These are phyloP conservation scores for Pseudogymnoascus sp. DNA, from an alignment of 2,329 filamentous ascomycete genomes.

Conservation along the genomic window DNA sequence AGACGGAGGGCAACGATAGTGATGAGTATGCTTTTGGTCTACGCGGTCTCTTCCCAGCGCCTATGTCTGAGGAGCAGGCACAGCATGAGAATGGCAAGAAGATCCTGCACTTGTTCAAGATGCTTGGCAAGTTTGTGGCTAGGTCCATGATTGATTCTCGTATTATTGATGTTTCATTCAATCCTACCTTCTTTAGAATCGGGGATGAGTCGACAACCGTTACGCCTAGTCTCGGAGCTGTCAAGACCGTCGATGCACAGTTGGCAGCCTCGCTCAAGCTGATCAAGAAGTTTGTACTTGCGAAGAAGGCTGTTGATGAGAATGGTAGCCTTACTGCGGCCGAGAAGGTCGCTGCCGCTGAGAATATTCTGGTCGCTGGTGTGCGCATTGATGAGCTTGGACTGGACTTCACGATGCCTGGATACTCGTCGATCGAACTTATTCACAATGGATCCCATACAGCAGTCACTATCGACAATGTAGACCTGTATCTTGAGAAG, in stretches of 20 bases:
- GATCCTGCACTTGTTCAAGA: slow-evolving; percentile 80
- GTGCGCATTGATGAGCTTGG: slow-evolving; percentile 78
- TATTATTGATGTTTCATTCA: slow-evolving; percentile 96
- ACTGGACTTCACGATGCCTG: slow-evolving; percentile 90
- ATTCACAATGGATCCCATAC: slow-evolving; percentile 65
- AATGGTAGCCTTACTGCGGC: slow-evolving; percentile 55
- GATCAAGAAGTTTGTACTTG: slow-evolving; percentile 76
- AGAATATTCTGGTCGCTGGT: slow-evolving; percentile 65
- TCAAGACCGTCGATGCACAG: slow-evolving; percentile 81
- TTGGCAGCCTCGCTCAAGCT: slow-evolving; percentile 78
- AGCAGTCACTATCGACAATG: slow-evolving; percentile 79
- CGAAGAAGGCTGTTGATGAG: slow-evolving; percentile 75
- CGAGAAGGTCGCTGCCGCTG: slow-evolving; percentile 63
- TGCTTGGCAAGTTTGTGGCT: slow-evolving; percentile 94
- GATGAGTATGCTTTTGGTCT: slow-evolving; percentile 80
- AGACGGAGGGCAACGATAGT: slow-evolving; percentile 65
- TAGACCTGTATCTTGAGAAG: slow-evolving; percentile 78
- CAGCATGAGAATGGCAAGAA: slow-evolving; percentile 73
- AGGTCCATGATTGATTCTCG: slow-evolving; percentile 96
- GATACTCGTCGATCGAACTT: slow-evolving; percentile 80
- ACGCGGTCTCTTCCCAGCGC: slow-evolving; percentile 83
- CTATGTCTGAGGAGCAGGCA: slow-evolving; percentile 72
- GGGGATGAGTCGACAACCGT: slow-evolving; percentile 59
- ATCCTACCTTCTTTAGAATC: slow-evolving; percentile 94
- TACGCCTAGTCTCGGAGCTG: slow-evolving; percentile 76